Base-by-base conservation (phyloP, 106 monocot genomes). In the Apostasia ramifera region DNA sequence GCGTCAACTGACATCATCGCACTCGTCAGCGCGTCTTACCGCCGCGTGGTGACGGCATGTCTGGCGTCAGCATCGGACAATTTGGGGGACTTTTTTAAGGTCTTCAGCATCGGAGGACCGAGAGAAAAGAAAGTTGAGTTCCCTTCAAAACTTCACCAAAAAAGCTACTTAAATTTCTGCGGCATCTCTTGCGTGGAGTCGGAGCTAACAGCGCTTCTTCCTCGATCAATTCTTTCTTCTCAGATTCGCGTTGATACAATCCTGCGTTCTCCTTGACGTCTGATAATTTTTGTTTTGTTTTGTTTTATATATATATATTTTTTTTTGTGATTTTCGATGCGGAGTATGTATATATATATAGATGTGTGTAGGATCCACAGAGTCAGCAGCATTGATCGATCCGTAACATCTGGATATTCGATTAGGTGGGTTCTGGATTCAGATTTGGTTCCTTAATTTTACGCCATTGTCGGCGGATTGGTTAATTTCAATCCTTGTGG, bases 11-110 rank as follows among this genome's bases (percentile, higher is more conserved):
- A 26, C 26, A 26, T 26, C 26, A 26, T 26, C 26, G 26, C 61
- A 39, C 7, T 54, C 59, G 75, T 74, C 74, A 74, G n/a, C 66
- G 40, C 53, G 1, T 66, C 74, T 66, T 45, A 53, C 66, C 66
- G 4, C 56, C 74, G 42, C 40, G 12, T 40, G 14, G 47, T 74
- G 74, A 74, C 66, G 74, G 40, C 74, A 74, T 51, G 47, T 38
- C 65, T 5, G 12, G 5, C 74, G 58, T 74, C 66, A 74, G 8
- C 57, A 3, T 26, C 26, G 26, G 26, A 26, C 26, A 26, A 26
- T 26, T 26, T 26, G 26, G 26, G 26, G 26, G 26, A 26, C 26
- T 26, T 26, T 26, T 26, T 26, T 41, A 2, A 42, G n/a, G 53
- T 62, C 72, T 72, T 61, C 60, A 62, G 41, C 66, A 66, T 66